Evolutionary conservation across 768 basidiomycete genomes (phyloP), one percentile per base, ranked within the genome.

Genomic region (Ramaria rubella): DNA sequence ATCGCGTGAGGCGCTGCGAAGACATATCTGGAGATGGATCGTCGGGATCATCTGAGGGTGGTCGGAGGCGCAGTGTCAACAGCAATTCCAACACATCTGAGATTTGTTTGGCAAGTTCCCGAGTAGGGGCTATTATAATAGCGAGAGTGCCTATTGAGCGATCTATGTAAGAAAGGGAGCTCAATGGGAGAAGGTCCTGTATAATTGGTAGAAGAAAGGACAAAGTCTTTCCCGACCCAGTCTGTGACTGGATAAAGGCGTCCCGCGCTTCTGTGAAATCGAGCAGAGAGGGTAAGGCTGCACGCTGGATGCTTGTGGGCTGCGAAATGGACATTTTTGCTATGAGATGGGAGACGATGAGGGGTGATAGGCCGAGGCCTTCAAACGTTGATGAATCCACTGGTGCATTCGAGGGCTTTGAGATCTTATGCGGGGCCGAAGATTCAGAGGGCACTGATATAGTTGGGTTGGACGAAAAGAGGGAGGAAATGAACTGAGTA

Each of bases 101-200:
- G 52, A 97, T 97, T 67, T 99, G 96, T 66, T 92, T 91, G 1
- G 95, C 96, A 14, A 98, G 79, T 72, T 98, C 96, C 52, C 94
- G 83, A 3, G 95, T 97, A 1, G 95, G 95, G 1, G 90, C 93
- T 55, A 98, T 89, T 59, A 97, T 90, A 55, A 97, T 81, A 1
- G 94, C 94, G 19, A 98, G 78, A 2, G 95, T 97, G 26, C 95
- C 95, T 64, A 98, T 90, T 0, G 88, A 90, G 34, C 95, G 83
- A 69, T 95, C 93, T 62, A 97, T 95, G 65, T 90, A 95, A 4
- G 92, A 94, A n/a, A 85, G 78, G 12, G 85, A 82, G 55, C 90
- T 88, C 49, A 97, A 77, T 1, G 93, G 91, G 33, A 98, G 80
- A 52, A 98, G 86, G 68, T 95, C 93, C 60, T 97, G 91, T 43